Evolutionary conservation across 1,284 basidiomycete genomes (phyloP).

Genomic region (Lentinula novae-zelandiae): DNA sequence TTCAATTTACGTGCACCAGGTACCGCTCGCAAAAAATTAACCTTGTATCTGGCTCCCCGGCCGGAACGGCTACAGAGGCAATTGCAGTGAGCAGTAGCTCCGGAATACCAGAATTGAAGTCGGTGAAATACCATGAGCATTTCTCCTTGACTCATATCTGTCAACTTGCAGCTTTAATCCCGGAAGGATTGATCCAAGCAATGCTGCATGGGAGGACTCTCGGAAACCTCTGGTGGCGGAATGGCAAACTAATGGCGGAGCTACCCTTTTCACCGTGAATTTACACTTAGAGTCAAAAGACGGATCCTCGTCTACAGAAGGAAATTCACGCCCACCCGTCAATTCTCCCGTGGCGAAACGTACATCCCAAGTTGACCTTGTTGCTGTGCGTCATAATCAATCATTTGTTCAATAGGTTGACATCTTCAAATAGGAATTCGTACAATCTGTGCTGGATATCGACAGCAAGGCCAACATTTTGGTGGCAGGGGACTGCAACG

Average conservation of each 20-base stretch:
- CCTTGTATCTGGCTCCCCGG: slow-evolving; percentile 46
- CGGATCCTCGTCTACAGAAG: slow-evolving; percentile 51
- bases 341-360: slow-evolving; percentile 49
- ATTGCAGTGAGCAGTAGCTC: slow-evolving; percentile 34
- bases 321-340: slow-evolving; percentile 55
- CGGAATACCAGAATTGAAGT: slow-evolving; percentile 46
- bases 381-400: slow-evolving; percentile 33
- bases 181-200: slow-evolving; percentile 57
- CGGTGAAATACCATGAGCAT: slow-evolving; percentile 14
- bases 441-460: slow-evolving; percentile 39
- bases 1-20: slow-evolving; percentile 22
- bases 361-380: slow-evolving; percentile 45
- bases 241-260: slow-evolving; percentile 46
- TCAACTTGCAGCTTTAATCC: slow-evolving; percentile 48
- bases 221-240: slow-evolving; percentile 61
- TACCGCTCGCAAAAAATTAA: slow-evolving; percentile 47
- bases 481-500: slow-evolving; percentile 64
- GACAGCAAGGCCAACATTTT: slow-evolving; percentile 49
- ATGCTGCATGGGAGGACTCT: slow-evolving; percentile 52
- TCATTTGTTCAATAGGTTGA: neutral
- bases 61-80: slow-evolving; percentile 45
- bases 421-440: slow-evolving; percentile 41
- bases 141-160: neutral
- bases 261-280: slow-evolving; percentile 56
- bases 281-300: slow-evolving; percentile 60